Evolutionary conservation across 2,329 filamentous ascomycete species (phyloP).

Genomic region (Apiospora sp.): DNA sequence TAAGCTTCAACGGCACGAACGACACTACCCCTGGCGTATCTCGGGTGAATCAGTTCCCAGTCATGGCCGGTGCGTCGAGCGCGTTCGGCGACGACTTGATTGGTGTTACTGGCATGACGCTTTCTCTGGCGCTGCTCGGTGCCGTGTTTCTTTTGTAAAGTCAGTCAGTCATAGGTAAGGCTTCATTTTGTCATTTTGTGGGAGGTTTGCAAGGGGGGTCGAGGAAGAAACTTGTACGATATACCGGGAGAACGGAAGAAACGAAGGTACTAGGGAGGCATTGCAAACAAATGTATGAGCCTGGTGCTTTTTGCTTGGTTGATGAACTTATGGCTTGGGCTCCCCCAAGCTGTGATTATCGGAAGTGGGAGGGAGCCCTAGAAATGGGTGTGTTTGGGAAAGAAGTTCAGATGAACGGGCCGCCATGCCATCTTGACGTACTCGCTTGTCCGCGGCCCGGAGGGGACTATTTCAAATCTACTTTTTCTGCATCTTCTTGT

Average conservation of each 20-base stretch:
- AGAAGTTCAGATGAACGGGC: neutral
- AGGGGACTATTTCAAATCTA: neutral
- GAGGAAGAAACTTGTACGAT: neutral
- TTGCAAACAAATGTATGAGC: neutral
- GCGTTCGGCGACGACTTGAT: slow-evolving; percentile 25
- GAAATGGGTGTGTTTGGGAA: neutral
- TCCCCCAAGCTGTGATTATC: neutral
- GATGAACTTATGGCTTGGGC: neutral
- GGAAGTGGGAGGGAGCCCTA: neutral
- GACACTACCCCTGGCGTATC: neutral
- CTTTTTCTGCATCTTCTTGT: neutral
- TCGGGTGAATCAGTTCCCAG: neutral
- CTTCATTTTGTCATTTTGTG: neutral
- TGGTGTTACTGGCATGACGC: slow-evolving; percentile 31
- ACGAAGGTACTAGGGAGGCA: neutral
- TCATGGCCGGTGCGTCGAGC: slow-evolving; percentile 22
- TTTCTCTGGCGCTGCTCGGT: slow-evolving; percentile 37
- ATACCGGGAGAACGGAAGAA: neutral
- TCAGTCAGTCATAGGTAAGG: neutral
- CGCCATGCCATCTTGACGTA: slow-evolving; percentile 5
- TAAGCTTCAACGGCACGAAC: neutral
- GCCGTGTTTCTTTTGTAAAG: slow-evolving; percentile 34
- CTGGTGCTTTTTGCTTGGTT: neutral
- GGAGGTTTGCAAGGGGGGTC: neutral
- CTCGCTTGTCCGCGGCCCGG: neutral